These are phyloP conservation scores for Azolla pinnata DNA, from an alignment of 75 land plant genomes.

Conservation along the genomic window DNA sequence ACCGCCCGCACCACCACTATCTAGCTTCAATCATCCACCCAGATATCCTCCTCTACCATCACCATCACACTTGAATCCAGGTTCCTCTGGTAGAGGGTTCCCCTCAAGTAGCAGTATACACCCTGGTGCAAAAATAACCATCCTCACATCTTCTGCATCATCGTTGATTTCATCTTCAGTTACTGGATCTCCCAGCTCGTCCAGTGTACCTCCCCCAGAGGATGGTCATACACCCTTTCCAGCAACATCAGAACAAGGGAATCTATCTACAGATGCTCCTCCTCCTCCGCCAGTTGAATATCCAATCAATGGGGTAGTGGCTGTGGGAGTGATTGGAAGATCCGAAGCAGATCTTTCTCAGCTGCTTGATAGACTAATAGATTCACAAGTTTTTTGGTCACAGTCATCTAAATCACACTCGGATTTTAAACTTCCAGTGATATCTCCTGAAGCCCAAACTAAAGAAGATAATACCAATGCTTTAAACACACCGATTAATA, in stretches of 20 bases:
- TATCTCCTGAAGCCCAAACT: neutral
- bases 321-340: constrained; percentile 65
- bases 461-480: neutral
- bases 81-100: constrained; percentile 4
- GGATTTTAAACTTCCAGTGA: constrained; percentile 5
- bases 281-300: neutral
- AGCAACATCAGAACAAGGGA: neutral
- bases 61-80: neutral
- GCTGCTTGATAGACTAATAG: constrained; percentile 64
- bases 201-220: neutral
- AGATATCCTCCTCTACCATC: constrained; percentile 1
- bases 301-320: constrained; percentile 52
- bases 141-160: constrained; percentile 17
- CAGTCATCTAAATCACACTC: constrained; percentile 19
- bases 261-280: too few relatives aligned
- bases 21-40: constrained; percentile 8
- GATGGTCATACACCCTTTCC: constrained; percentile 2
- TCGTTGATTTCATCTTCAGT: constrained; percentile 8
- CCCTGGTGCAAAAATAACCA: neutral
- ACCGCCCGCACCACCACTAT: constrained; percentile 5
- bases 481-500: too few relatives aligned
- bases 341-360: constrained; percentile 36
- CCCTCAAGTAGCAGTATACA: neutral
- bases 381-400: constrained; percentile 63
- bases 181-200: neutral